Evolutionary conservation across 495 filamentous ascomycete genomes (phyloP), one percentile per base, ranked within the genome.

Genomic region (Podospora tetraspora): DNA sequence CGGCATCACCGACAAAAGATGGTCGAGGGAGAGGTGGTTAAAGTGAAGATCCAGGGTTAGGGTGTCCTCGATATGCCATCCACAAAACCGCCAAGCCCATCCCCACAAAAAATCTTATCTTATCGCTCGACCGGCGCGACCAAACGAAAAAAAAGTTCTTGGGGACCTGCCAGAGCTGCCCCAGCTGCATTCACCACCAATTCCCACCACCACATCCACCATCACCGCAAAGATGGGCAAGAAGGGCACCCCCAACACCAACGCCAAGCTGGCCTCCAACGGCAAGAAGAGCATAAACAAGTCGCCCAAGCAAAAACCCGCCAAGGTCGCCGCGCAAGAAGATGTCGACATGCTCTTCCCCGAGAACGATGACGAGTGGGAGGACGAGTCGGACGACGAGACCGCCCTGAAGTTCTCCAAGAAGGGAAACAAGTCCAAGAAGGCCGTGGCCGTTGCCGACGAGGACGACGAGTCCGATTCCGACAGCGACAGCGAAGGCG

Each of bases 311-410:
- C 70, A 77, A 61, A 32, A 66, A 56, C 37, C 62, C 37, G 43
- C 11, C 25, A 84, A 83, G 71, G 86, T 87, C 73, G 76, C 83
- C 64, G 80, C 78, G 37, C 82, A 71, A 68, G 59, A 63, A 1
- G 61, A 52, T 1, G 68, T 64, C 30, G 68, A 72, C 66, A 74
- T 64, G 34, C 58, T 67, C 19, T 58, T 65, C 21, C 66, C 67
- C n/a, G 72, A 67, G 13, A 60, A 74, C 22, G 70, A 72, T 21
- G 66, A 73, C 69, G 61, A 78, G 43, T 72, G 67, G 71, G 73
- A 75, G 29, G 66, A 73, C 69, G 61, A 78, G 43, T 72, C 65
- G 67, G 73, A 75, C 70, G 73, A 73, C 58, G 73, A 74, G 27
- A 66, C 66, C 16, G 73, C 69, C 27, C 64, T 69, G 30, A 66